Conservation (phyloP, 371 early-diverging fungal species). For the Mortierella sp. region DNA sequence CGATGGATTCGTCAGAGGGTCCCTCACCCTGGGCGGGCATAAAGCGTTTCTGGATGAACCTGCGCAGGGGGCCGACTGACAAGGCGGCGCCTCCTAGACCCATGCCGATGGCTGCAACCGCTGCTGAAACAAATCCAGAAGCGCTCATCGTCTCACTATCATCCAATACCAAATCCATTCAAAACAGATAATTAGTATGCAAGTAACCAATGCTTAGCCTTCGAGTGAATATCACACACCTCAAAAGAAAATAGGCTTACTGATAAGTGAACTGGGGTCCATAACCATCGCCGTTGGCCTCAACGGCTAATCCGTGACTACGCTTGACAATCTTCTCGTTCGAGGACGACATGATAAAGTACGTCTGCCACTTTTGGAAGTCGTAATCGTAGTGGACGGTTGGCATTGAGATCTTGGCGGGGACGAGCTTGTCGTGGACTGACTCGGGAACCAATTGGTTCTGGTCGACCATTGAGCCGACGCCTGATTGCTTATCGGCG, state of each 20-base stretch:
- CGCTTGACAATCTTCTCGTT: conserved; percentile 72
- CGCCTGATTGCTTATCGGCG: conserved; percentile 22
- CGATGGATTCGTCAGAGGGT: conserved; percentile 66
- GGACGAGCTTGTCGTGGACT: conserved; percentile 54
- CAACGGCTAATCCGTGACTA: conserved; percentile 64
- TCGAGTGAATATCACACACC: background rate
- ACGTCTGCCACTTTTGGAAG: conserved; percentile 70
- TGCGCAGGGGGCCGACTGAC: conserved; percentile 57
- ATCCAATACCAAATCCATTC: background rate
- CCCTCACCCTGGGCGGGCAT: conserved; percentile 74
- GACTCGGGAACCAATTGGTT: conserved; percentile 60
- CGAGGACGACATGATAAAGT: conserved; percentile 70
- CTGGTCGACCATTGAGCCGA: conserved; percentile 56
- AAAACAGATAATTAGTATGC: background rate
- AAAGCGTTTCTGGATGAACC: conserved; percentile 59
- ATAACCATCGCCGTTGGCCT: conserved; percentile 62
- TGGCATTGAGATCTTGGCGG: conserved; percentile 56
- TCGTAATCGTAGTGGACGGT: conserved; percentile 62
- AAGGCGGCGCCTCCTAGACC: conserved; percentile 38
- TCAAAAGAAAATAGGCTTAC: conserved; percentile 20
- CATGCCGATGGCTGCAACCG: conserved; percentile 57
- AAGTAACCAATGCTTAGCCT: no score
- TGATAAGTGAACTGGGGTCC: conserved; percentile 69
- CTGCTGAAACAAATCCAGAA: conserved; percentile 60
- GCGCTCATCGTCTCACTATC: conserved; percentile 68